Evolutionary conservation across 345 rosid genomes (phyloP).

Genomic region (Eucalyptus cloeziana): DNA sequence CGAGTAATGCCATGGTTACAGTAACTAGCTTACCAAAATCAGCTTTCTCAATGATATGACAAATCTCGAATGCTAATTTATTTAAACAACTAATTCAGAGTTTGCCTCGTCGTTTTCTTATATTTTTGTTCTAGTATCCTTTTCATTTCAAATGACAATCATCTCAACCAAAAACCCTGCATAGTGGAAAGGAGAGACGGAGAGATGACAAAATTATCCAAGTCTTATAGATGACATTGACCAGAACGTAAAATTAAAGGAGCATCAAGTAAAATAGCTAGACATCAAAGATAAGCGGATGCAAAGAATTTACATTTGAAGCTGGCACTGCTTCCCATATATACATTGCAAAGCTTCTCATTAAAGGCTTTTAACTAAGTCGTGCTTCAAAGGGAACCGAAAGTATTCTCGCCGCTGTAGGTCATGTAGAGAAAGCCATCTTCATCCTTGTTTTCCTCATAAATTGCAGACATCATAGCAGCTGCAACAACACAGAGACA

Average conservation of each 20-base stretch:
- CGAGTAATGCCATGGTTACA: not conserved
- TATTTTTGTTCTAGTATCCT: not conserved
- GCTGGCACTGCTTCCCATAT: not conserved
- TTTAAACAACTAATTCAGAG: not conserved
- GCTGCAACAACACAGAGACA: constrained; percentile 22
- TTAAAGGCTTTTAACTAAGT: not conserved
- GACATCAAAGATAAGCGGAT: not conserved
- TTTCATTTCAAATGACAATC: not conserved
- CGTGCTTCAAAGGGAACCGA: constrained; percentile 34
- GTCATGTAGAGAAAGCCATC: constrained; percentile 98
- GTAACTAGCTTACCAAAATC: not conserved
- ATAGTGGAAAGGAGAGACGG: not conserved
- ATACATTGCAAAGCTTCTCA: not conserved
- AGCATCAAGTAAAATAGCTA: not conserved
- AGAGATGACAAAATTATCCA: not conserved
- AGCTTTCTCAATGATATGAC: not conserved
- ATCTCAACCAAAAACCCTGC: not conserved
- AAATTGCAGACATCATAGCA: constrained; percentile 91
- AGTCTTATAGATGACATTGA: not conserved
- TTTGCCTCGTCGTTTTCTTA: not conserved
- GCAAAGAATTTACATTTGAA: not conserved
- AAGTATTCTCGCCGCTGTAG: constrained; percentile 97
- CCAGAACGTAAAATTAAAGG: not conserved
- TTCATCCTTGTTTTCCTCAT: constrained; percentile 93
- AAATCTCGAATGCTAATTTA: not conserved